Evolutionary conservation across 371 early-diverging fungal genomes (phyloP).

Genomic region (Dinochytrium kinnereticum): DNA sequence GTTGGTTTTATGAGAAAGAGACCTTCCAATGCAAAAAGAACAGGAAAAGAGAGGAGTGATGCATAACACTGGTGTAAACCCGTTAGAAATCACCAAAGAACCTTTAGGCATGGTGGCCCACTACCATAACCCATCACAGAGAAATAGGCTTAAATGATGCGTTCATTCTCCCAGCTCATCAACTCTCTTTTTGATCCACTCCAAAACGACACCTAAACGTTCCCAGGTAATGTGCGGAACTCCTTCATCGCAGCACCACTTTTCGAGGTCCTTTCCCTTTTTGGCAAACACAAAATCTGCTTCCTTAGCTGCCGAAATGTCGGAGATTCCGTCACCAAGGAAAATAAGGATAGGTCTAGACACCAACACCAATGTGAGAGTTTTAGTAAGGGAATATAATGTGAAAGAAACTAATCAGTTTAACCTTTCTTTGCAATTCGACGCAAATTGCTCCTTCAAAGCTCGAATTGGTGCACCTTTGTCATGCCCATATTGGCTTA

Average conservation of each 20-base stretch:
- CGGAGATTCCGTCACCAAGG: conserved; percentile 73
- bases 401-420: not conserved
- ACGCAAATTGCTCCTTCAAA: conserved; percentile 17
- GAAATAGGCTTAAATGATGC: too few species aligned
- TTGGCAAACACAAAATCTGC: conserved; percentile 71
- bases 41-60: too few species aligned
- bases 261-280: conserved; percentile 65
- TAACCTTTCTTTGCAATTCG: not conserved
- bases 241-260: conserved; percentile 60
- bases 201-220: conserved; percentile 8
- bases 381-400: not conserved
- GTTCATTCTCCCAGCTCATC: conserved; percentile 15
- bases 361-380: not conserved
- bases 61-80: too few species aligned
- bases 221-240: conserved; percentile 37
- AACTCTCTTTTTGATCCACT: conserved; percentile 10
- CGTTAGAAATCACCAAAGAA: too few species aligned
- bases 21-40: too few species aligned
- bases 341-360: conserved; percentile 61
- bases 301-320: conserved; percentile 71
- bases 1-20: too few species aligned
- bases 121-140: too few species aligned
- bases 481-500: conserved; percentile 61
- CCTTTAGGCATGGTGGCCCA: too few species aligned
- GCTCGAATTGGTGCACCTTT: conserved; percentile 43